These are phyloP conservation scores for Pythium scleroteichum DNA, from an alignment of 352 stramenopile species.

Conservation along the genomic window DNA sequence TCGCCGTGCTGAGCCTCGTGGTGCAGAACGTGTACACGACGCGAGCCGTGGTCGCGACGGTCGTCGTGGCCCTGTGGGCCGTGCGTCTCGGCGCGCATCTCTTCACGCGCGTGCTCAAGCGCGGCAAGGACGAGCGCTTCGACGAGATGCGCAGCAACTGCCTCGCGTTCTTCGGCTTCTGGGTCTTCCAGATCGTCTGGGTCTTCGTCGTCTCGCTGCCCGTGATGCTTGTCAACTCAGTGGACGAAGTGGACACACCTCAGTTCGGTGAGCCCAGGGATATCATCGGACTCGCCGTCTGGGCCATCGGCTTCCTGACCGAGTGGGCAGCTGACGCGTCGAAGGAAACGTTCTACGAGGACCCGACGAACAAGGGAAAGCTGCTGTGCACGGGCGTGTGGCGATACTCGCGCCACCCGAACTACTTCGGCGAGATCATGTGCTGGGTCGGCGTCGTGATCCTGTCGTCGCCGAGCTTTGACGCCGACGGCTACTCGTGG, in stretches of 20 bases:
- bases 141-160: constrained; percentile 72
- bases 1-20: constrained; percentile 52
- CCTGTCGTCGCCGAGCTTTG: constrained; percentile 43
- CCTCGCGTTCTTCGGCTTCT: constrained; percentile 70
- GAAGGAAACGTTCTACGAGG: constrained; percentile 61
- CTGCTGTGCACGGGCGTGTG: constrained; percentile 72
- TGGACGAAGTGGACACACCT: constrained; percentile 22
- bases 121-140: constrained; percentile 76
- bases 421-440: constrained; percentile 93
- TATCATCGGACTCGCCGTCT: constrained; percentile 50
- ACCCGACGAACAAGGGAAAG: constrained; percentile 49
- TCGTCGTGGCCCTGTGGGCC: constrained; percentile 54
- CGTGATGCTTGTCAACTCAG: constrained; percentile 62
- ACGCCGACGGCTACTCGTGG: constrained; percentile 33
- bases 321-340: constrained; percentile 62
- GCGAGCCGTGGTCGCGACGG: constrained; percentile 51
- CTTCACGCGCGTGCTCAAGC: constrained; percentile 61
- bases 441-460: constrained; percentile 79
- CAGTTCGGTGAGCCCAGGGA: constrained; percentile 43
- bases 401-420: constrained; percentile 90
- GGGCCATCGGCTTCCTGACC: constrained; percentile 52
- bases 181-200: constrained; percentile 85
- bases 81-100: constrained; percentile 69
- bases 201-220: constrained; percentile 74
- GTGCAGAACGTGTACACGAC: constrained; percentile 44